Conservation (phyloP, 768 basidiomycete genomes). For the Suillus decipiens region DNA sequence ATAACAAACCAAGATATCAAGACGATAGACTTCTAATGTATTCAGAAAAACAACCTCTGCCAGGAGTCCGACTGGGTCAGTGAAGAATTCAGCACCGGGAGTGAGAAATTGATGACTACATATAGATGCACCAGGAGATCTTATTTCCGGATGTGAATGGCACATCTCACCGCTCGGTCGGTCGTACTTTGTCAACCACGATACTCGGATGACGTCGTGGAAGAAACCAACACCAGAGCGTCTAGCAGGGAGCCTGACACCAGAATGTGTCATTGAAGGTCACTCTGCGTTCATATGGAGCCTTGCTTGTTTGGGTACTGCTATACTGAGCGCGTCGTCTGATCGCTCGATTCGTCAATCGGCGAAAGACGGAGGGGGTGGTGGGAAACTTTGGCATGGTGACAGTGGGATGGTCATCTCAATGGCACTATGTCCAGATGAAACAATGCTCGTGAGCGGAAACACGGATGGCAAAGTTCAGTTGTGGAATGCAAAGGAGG, state of each 20-base stretch:
- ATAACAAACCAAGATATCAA: background rate
- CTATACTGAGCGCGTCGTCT: background rate
- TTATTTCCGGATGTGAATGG: background rate
- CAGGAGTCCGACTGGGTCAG: background rate
- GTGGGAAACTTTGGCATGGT: background rate
- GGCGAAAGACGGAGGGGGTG: background rate
- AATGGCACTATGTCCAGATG: background rate
- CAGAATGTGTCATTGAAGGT: background rate
- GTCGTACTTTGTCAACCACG: background rate
- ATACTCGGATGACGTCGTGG: background rate
- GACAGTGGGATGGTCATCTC: background rate
- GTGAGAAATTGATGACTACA: background rate
- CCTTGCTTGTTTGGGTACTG: background rate
- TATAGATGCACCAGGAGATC: background rate
- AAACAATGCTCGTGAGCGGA: background rate
- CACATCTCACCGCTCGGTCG: background rate
- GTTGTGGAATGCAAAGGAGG: background rate
- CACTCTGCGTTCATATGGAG: background rate
- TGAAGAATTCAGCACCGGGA: no score
- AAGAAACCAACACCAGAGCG: background rate
- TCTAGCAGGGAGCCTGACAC: background rate
- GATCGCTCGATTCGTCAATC: background rate
- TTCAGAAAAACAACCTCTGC: background rate
- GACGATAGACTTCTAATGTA: background rate
- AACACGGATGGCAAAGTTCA: background rate